Percentiles rank a stretch among this genome's conserved stretches.
These are phyloP conservation scores for Clausena lansium DNA, from an alignment of 345 rosid genomes.

Conservation along the genomic window DNA sequence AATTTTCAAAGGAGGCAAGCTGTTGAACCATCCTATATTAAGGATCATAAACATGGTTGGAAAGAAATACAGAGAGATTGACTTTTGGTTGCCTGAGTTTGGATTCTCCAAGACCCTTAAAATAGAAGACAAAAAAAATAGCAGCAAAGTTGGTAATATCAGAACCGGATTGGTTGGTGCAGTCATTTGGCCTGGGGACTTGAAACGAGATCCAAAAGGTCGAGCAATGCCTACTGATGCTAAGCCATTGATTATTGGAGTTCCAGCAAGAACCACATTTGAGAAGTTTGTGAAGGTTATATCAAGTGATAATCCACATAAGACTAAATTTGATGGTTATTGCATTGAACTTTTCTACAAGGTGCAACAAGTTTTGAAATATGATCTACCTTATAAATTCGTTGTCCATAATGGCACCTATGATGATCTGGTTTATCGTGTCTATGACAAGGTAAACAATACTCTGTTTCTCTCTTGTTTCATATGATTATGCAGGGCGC, in stretches of 20 bases:
- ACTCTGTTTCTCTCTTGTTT: no score
- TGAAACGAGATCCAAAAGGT: conserved; percentile 31
- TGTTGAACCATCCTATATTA: conserved; percentile 8
- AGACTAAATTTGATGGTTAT: conserved; percentile 35
- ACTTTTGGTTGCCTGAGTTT: conserved; percentile 35
- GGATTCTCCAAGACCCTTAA: conserved; percentile 28
- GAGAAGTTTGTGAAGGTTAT: conserved; percentile 41
- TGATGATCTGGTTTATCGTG: conserved; percentile 33
- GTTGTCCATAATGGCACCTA: conserved; percentile 33
- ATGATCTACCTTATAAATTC: conserved; percentile 27
- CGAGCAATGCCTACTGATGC: conserved; percentile 32
- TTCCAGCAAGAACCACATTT: conserved; percentile 41
- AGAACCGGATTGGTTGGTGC: background rate
- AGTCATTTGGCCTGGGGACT: conserved; percentile 43
- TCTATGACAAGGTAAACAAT: conserved; percentile 43
- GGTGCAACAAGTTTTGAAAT: conserved; percentile 14
- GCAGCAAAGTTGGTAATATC: background rate
- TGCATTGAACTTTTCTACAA: conserved; percentile 46
- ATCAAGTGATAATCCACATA: background rate
- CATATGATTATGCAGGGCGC: no score
- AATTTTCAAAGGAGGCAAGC: conserved; percentile 23
- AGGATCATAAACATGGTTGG: conserved; percentile 41
- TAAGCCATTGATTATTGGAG: conserved; percentile 40
- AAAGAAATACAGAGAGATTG: conserved; percentile 36
- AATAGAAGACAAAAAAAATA: background rate